Evolutionary conservation across 2,329 filamentous ascomycete genomes (phyloP).

Genomic region (Keithomyces neogunnii): DNA sequence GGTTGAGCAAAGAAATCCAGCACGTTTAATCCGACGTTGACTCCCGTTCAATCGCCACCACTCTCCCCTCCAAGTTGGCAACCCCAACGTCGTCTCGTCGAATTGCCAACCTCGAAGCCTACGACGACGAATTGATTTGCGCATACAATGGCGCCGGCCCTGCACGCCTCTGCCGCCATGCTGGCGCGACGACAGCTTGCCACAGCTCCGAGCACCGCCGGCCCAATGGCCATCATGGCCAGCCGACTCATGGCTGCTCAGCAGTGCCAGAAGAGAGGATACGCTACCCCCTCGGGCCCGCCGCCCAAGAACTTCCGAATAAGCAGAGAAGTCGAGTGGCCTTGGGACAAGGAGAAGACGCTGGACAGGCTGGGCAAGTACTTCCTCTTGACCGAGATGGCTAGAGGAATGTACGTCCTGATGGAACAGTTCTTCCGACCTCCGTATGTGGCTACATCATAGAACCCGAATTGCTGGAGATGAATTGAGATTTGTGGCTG

Average conservation of each 20-base stretch:
- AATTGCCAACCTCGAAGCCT: neutral
- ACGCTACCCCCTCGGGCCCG: constrained; percentile 66
- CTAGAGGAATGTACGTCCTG: constrained; percentile 95
- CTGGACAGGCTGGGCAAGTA: constrained; percentile 84
- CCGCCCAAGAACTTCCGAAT: constrained; percentile 77
- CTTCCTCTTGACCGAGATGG: constrained; percentile 93
- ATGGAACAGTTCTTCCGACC: constrained; percentile 97
- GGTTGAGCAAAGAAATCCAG: constrained; percentile 1
- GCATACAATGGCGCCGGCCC: constrained; percentile 22
- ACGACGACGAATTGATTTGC: constrained; percentile 1
- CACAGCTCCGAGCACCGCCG: constrained; percentile 14
- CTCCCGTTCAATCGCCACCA: neutral
- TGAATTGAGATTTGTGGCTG: neutral
- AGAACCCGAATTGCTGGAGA: neutral
- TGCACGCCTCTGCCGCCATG: constrained; percentile 23
- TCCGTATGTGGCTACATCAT: constrained; percentile 58
- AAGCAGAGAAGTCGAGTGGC: constrained; percentile 65
- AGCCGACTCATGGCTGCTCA: constrained; percentile 9
- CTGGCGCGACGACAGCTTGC: constrained; percentile 27
- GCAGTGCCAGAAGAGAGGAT: constrained; percentile 27
- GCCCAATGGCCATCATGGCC: constrained; percentile 13
- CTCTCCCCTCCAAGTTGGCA: constrained; percentile 6
- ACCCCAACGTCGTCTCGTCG: constrained; percentile 4
- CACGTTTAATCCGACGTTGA: neutral
- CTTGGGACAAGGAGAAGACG: constrained; percentile 67